Evolutionary conservation across 129 eudicot genomes (phyloP).

Genomic region (Ambrosia artemisiifolia): DNA sequence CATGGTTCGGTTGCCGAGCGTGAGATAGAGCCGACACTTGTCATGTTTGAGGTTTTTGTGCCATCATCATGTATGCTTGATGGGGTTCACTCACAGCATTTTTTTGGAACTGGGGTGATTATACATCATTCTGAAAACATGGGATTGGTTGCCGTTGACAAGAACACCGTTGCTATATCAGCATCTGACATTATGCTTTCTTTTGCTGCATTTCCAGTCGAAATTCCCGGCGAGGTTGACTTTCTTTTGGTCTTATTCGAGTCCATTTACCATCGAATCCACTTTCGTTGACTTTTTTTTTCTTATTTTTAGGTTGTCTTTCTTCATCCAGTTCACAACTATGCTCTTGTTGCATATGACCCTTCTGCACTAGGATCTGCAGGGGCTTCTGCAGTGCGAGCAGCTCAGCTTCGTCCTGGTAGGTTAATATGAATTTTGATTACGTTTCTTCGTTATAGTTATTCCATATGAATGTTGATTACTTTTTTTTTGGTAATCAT

Average conservation of each 20-base stretch:
- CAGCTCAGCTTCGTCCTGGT: slow-evolving; percentile 96
- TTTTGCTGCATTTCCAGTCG: slow-evolving; percentile 94
- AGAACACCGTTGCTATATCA: slow-evolving; percentile 85
- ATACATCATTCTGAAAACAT: slow-evolving; percentile 81
- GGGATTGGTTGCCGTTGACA: slow-evolving; percentile 90
- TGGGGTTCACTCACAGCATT: slow-evolving; percentile 97
- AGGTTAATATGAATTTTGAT: background rate
- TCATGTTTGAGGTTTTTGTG: slow-evolving; percentile 96
- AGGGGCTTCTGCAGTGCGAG: slow-evolving; percentile 74
- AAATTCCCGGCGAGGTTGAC: slow-evolving; percentile 87
- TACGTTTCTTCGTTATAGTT: background rate
- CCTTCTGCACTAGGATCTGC: slow-evolving; percentile 82
- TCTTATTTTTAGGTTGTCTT: slow-evolving; percentile 63
- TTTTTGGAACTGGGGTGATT: slow-evolving; percentile 89
- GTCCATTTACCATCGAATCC: background rate
- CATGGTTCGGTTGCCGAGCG: slow-evolving; percentile 82
- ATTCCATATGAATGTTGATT: background rate
- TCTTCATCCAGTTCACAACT: slow-evolving; percentile 95
- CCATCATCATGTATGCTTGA: slow-evolving; percentile 96
- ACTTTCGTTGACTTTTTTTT: slow-evolving; percentile 1
- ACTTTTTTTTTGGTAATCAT: no score
- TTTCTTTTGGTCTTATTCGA: background rate
- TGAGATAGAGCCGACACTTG: slow-evolving; percentile 84
- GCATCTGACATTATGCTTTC: slow-evolving; percentile 93
- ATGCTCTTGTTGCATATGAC: slow-evolving; percentile 83